Evolutionary conservation across 306 rosid species (phyloP), one percentile per base, ranked within the genome.

Genomic region (Boehmeria nivea): DNA sequence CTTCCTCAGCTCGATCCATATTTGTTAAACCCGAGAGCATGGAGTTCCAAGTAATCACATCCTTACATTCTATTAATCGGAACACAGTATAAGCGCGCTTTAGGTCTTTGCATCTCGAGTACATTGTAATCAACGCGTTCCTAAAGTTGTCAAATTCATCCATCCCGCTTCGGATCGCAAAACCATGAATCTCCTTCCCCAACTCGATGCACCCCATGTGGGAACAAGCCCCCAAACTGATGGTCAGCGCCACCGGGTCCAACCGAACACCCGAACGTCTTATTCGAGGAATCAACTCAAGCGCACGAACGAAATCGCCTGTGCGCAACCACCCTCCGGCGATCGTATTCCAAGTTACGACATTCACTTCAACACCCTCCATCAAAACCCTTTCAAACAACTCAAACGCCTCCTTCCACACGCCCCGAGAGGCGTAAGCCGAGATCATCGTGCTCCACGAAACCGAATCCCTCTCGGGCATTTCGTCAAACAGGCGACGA

Each of bases 151-250:
- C 77, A 68, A 63, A 69, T 60, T 13, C 62, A 36, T 80, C 76
- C 47, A 66, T 58, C 50, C 75, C 68, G 54, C 43, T 71, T 34
- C 89, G 76, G 16, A 84, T 52, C 3, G 89, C 81, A 71, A 57
- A 83, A 63, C 93, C 82, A 40, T 87, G 98, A 71, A 91, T 80
- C 78, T 91, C 89, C 65, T 68, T 80, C 54, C 98, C 96, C 71
- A 82, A 63, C 66, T 77, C 81, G 71, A 82, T 64, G 55, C 61
- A 83, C 42, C 87, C 87, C 52, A 72, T 54, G 73, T 80, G 91
- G 20, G 96, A 84, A 79, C 87, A 80, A 27, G 96, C 89, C 65
- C 82, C 76, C 54, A 84, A 70, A 40, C 95, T 91, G 60, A 75
- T 71, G 22, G 73, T 43, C 75, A 87, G 47, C 11, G 93, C 85